Evolutionary conservation across 2,329 filamentous ascomycete genomes (phyloP).

Genomic region (Pestalotiopsis sp.): DNA sequence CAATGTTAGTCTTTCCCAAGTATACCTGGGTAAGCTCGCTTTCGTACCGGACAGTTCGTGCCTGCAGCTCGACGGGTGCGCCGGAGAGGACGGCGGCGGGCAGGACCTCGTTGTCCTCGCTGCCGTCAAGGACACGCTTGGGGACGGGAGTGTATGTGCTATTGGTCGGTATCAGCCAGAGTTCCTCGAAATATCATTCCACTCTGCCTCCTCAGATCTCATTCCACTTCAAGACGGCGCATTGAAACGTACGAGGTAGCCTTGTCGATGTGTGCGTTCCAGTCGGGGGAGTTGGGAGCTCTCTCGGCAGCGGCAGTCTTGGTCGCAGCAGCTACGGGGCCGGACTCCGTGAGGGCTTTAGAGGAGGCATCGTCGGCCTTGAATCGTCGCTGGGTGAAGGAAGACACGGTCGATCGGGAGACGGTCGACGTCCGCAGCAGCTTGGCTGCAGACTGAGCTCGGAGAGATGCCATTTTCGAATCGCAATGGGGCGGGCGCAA

Average conservation of each 20-base stretch:
- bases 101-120: conserved; percentile 74
- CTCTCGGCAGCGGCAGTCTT: conserved; percentile 32
- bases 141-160: conserved; percentile 92
- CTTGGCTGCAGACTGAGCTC: conserved; percentile 55
- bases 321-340: conserved; percentile 31
- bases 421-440: conserved; percentile 49
- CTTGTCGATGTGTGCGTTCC: conserved; percentile 79
- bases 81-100: conserved; percentile 88
- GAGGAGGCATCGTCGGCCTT: conserved; percentile 37
- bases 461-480: conserved; percentile 65
- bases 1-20: conserved; percentile 8
- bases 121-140: conserved; percentile 87
- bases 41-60: conserved; percentile 84
- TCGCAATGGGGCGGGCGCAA: conserved; percentile 6
- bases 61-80: conserved; percentile 91
- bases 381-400: conserved; percentile 54
- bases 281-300: conserved; percentile 74
- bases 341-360: conserved; percentile 44
- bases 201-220: conserved; percentile 3
- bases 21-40: background rate
- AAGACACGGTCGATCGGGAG: conserved; percentile 38
- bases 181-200: background rate
- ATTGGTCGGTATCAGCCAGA: conserved; percentile 11
- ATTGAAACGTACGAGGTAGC: conserved; percentile 76
- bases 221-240: background rate